These are phyloP conservation scores for Gnaphalium uliginosum DNA, from an alignment of 129 eudicot genomes.

Conservation along the genomic window DNA sequence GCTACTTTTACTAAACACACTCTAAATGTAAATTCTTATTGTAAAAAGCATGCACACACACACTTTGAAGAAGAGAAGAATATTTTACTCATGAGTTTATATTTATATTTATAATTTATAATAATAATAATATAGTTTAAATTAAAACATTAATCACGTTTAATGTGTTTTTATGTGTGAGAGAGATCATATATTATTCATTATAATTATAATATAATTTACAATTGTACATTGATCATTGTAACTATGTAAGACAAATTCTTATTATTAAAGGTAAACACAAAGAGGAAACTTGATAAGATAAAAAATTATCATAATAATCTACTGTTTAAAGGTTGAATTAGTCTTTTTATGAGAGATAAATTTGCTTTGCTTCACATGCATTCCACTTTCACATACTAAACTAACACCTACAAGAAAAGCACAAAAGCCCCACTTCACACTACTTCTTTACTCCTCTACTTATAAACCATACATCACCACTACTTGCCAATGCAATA, in stretches of 20 bases:
- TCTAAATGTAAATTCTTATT: too few relatives aligned
- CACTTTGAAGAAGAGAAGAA: too few relatives aligned
- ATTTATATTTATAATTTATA: too few relatives aligned
- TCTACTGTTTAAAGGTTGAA: slow-evolving; percentile 35
- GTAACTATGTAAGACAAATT: slow-evolving; percentile 28
- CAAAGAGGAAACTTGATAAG: not conserved
- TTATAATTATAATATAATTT: not conserved
- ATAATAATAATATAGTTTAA: not conserved
- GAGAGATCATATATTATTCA: slow-evolving; percentile 11
- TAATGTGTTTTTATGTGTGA: not conserved
- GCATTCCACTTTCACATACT: slow-evolving; percentile 75
- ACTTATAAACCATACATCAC: slow-evolving; percentile 31
- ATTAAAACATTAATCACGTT: not conserved
- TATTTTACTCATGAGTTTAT: too few relatives aligned
- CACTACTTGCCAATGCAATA: slow-evolving; percentile 34
- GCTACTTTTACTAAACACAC: too few relatives aligned
- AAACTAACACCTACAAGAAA: slow-evolving; percentile 74
- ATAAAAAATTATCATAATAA: slow-evolving; percentile 5
- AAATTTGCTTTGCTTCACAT: slow-evolving; percentile 73
- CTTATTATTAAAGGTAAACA: slow-evolving; percentile 8
- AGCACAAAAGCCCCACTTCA: slow-evolving; percentile 63
- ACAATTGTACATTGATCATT: not conserved
- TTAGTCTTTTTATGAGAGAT: slow-evolving; percentile 45
- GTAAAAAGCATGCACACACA: too few relatives aligned
- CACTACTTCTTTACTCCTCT: slow-evolving; percentile 31